phyloP scores from a whole-genome alignment of 306 rosid genomes.

The Cucumis sativus region DNA sequence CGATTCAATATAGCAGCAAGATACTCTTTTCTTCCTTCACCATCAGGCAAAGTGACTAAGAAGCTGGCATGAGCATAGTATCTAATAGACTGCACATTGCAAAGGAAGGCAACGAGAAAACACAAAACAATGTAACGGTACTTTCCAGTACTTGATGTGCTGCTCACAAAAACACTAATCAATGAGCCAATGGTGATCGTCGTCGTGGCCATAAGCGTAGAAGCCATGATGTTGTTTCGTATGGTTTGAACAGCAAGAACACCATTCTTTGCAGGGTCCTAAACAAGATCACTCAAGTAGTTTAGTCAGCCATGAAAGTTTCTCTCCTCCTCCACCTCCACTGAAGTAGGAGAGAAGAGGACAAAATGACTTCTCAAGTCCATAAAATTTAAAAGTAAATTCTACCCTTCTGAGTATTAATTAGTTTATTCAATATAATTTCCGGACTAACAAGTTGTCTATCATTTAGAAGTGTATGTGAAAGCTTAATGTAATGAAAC shows the following conservation, averaged over 20 bases:
- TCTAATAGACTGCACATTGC: conserved; percentile 74
- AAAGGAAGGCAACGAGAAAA: conserved; percentile 73
- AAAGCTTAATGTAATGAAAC: background rate
- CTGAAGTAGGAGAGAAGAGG: background rate
- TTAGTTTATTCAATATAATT: background rate
- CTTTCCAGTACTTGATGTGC: conserved; percentile 31
- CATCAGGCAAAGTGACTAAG: conserved; percentile 51
- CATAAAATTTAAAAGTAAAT: background rate
- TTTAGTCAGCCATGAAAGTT: conserved; percentile 1
- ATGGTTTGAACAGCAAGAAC: conserved; percentile 63
- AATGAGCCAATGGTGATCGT: conserved; percentile 70
- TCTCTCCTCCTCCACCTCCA: background rate
- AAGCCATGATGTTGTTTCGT: conserved; percentile 82
- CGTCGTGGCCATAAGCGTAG: conserved; percentile 67
- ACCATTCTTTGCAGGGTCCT: conserved; percentile 80
- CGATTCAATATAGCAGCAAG: conserved; percentile 45
- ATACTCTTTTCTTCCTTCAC: conserved; percentile 32
- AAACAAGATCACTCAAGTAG: conserved; percentile 16
- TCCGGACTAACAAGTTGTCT: background rate
- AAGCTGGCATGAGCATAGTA: conserved; percentile 74
- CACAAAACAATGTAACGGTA: conserved; percentile 47
- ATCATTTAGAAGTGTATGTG: background rate
- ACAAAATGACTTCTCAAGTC: background rate
- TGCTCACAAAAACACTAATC: conserved; percentile 57
- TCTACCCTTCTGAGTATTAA: background rate